Percentiles rank a stretch among this genome's conserved stretches.
phyloP scores from a whole-genome alignment of 2,329 filamentous ascomycete genomes.

The Penicillium sp. region DNA sequence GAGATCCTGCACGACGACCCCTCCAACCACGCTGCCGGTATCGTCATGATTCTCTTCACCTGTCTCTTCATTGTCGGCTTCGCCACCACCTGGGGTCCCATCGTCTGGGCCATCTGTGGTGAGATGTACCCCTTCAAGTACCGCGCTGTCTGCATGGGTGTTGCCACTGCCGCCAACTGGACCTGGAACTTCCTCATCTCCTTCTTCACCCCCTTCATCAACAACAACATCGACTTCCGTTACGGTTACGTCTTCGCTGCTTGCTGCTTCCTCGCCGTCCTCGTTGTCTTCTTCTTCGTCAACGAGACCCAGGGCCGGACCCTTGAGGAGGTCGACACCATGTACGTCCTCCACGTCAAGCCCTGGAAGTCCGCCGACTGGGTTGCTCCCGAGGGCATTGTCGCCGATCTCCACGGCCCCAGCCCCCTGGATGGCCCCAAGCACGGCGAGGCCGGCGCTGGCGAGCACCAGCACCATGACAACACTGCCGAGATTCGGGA shows the following conservation, averaged over 20 bases:
- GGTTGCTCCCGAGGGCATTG: conserved; percentile 36
- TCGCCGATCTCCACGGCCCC: conserved; percentile 29
- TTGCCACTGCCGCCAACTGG: conserved; percentile 79
- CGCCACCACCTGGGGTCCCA: conserved; percentile 70
- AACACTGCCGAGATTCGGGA: conserved; percentile 11
- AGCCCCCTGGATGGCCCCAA: conserved; percentile 11
- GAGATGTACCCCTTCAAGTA: conserved; percentile 50
- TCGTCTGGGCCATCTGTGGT: conserved; percentile 48
- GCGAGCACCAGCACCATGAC: conserved; percentile 24
- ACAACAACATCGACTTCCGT: conserved; percentile 67
- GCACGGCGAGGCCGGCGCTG: conserved; percentile 21
- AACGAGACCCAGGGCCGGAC: conserved; percentile 72
- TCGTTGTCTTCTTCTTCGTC: conserved; percentile 75
- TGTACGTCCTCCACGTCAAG: conserved; percentile 68
- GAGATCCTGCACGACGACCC: conserved; percentile 42
- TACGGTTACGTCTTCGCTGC: conserved; percentile 79
- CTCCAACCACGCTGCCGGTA: conserved; percentile 55
- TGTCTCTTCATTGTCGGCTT: conserved; percentile 76
- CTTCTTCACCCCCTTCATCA: conserved; percentile 83
- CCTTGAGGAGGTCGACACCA: conserved; percentile 77
- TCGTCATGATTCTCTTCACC: conserved; percentile 70
- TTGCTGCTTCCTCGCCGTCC: conserved; percentile 65
- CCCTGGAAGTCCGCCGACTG: conserved; percentile 63
- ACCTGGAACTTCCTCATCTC: conserved; percentile 72
- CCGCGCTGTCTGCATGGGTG: conserved; percentile 74